phyloP scores from a whole-genome alignment of 257 asterid genomes.

The Nicotiana sylvestris region DNA sequence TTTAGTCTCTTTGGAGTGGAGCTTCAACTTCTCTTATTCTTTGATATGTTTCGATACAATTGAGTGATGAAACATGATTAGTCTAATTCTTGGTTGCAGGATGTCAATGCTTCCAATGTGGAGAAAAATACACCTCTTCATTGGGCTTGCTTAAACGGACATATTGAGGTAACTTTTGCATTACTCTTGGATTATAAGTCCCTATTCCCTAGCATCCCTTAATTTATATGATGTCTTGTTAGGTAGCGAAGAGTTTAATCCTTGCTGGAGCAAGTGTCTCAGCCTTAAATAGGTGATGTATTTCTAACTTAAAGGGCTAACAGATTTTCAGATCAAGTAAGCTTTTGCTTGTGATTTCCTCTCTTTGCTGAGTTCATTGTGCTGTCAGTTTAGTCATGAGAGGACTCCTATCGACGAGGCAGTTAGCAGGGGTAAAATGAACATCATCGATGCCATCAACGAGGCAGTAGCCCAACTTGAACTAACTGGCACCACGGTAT shows the following conservation, averaged over 20 bases:
- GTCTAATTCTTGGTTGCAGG: conserved; percentile 40
- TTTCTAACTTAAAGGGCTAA: neutral
- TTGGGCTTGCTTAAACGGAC: conserved; percentile 94
- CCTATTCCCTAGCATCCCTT: neutral
- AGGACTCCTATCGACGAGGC: conserved; percentile 93
- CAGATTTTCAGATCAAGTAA: neutral
- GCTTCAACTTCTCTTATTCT: neutral
- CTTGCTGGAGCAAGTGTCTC: conserved; percentile 78
- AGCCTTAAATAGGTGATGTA: conserved; percentile 57
- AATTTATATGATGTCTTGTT: neutral
- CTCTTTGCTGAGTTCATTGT: conserved; percentile 7
- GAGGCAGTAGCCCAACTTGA: conserved; percentile 68
- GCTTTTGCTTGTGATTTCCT: neutral
- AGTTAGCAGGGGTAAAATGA: conserved; percentile 53
- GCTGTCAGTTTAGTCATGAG: conserved; percentile 59
- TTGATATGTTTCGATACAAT: neutral
- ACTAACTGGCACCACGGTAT: conserved; percentile 48
- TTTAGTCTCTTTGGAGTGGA: neutral
- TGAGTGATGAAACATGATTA: conserved; percentile 4
- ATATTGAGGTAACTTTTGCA: conserved; percentile 55
- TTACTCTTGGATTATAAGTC: neutral
- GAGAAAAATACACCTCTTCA: conserved; percentile 94
- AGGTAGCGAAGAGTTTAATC: conserved; percentile 73
- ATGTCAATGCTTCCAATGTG: conserved; percentile 66
- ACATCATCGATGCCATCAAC: conserved; percentile 63